Conservation (phyloP, 2,329 filamentous ascomycete genomes). For the Thermochaetoides dissita region DNA sequence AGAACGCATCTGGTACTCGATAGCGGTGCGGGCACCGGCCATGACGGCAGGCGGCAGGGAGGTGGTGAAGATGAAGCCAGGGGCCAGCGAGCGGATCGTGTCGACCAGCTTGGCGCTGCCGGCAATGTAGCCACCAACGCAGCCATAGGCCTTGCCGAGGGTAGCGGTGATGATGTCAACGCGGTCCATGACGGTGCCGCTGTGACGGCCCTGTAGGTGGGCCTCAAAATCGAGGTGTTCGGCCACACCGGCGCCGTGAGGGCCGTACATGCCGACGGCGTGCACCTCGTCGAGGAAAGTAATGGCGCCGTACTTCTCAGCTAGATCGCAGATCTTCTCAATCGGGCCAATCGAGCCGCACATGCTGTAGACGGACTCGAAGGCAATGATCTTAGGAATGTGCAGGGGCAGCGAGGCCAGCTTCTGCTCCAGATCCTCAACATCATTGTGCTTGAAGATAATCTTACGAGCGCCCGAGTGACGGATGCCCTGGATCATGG, state of each 20-base stretch:
- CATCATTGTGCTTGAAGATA: slow-evolving; percentile 96
- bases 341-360: slow-evolving; percentile 95
- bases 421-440: slow-evolving; percentile 85
- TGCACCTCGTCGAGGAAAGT: slow-evolving; percentile 98
- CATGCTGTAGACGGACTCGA: slow-evolving; percentile 99
- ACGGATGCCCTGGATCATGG: slow-evolving; percentile 98
- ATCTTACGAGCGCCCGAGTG: slow-evolving; percentile 95
- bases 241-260: slow-evolving; percentile 85
- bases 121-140: slow-evolving; percentile 94
- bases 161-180: slow-evolving; percentile 97
- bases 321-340: slow-evolving; percentile 86
- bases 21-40: slow-evolving; percentile 82
- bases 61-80: slow-evolving; percentile 98
- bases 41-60: slow-evolving; percentile 91
- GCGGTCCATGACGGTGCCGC: slow-evolving; percentile 84
- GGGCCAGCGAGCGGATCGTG: slow-evolving; percentile 82
- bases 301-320: slow-evolving; percentile 93
- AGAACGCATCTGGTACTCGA: slow-evolving; percentile 82
- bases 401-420: slow-evolving; percentile 73
- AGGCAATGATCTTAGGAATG: slow-evolving; percentile 93
- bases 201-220: slow-evolving; percentile 58
- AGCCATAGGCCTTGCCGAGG: slow-evolving; percentile 93
- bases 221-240: slow-evolving; percentile 93
- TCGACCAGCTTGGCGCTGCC: slow-evolving; percentile 78
- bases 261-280: slow-evolving; percentile 97